Evolutionary conservation across 345 rosid genomes (phyloP).

Genomic region (Ceriops tagal): DNA sequence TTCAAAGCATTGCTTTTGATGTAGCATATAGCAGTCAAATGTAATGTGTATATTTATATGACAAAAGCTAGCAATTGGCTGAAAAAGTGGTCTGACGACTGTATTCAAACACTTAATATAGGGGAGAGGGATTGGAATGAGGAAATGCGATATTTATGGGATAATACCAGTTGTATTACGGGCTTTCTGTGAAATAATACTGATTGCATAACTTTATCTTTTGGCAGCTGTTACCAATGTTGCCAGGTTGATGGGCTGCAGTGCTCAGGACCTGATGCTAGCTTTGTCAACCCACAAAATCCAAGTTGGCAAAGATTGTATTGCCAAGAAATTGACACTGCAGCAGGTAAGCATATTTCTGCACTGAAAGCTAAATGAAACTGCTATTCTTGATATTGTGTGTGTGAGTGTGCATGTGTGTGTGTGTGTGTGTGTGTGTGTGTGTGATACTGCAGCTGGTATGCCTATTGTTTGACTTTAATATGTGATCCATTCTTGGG

Average conservation of each 20-base stretch:
- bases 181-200: not conserved
- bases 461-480: too few relatives aligned
- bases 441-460: too few relatives aligned
- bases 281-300: conserved; percentile 70
- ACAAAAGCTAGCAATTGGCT: conserved; percentile 2
- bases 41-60: too few relatives aligned
- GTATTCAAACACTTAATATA: not conserved
- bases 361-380: conserved; percentile 2
- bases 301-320: conserved; percentile 65
- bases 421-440: too few relatives aligned
- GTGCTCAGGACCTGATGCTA: conserved; percentile 46
- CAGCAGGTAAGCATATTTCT: conserved; percentile 54
- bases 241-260: conserved; percentile 72
- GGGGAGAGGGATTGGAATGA: not conserved
- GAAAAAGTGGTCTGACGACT: not conserved
- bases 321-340: conserved; percentile 67
- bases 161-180: not conserved
- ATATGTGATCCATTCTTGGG: too few relatives aligned
- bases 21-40: too few relatives aligned
- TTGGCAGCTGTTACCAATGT: conserved; percentile 65
- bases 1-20: too few relatives aligned
- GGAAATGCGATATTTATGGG: not conserved
- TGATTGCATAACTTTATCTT: conserved; percentile 13
- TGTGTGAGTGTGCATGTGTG: too few relatives aligned
- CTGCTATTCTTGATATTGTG: not conserved